These are phyloP conservation scores for Neurospora sp. DNA, from an alignment of 495 filamentous ascomycete species.

Conservation along the genomic window DNA sequence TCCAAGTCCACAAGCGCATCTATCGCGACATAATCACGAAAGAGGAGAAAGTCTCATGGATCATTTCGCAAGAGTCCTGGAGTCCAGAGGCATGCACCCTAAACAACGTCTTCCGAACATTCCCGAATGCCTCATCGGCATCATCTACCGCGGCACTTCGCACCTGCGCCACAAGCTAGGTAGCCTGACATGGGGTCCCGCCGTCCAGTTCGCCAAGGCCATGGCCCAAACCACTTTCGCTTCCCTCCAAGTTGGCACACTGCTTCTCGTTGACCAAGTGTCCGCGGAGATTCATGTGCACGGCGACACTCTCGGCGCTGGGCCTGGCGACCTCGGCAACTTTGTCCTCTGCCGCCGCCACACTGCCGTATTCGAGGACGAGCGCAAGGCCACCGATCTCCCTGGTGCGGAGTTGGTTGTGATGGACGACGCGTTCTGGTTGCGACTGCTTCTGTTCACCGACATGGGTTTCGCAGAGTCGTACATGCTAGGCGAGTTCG, in stretches of 20 bases:
- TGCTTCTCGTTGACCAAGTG: slow-evolving; percentile 32
- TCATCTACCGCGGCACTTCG: slow-evolving; percentile 16
- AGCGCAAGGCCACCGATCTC: slow-evolving; percentile 12
- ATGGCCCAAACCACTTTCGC: slow-evolving; percentile 32
- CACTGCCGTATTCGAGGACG: neutral
- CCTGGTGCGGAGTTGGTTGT: slow-evolving; percentile 40
- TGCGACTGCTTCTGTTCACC: slow-evolving; percentile 51
- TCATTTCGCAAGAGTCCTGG: neutral
- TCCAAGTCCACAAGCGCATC: neutral
- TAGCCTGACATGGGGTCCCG: slow-evolving; percentile 29
- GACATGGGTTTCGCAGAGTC: slow-evolving; percentile 70
- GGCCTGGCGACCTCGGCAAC: slow-evolving; percentile 6
- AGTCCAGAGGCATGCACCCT: neutral
- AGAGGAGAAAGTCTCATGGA: neutral
- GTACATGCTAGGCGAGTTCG: slow-evolving; percentile 60
- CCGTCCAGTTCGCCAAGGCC: slow-evolving; percentile 27
- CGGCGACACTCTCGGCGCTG: slow-evolving; percentile 16
- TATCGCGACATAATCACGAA: neutral
- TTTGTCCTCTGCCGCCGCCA: slow-evolving; percentile 3
- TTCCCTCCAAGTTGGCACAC: slow-evolving; percentile 30
- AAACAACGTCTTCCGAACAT: neutral
- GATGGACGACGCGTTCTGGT: slow-evolving; percentile 54
- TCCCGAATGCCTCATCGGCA: neutral
- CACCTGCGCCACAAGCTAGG: slow-evolving; percentile 26
- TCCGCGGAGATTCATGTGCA: slow-evolving; percentile 18